phyloP scores from a whole-genome alignment of 169 alveolate species.

The Besnoitia besnoiti region DNA sequence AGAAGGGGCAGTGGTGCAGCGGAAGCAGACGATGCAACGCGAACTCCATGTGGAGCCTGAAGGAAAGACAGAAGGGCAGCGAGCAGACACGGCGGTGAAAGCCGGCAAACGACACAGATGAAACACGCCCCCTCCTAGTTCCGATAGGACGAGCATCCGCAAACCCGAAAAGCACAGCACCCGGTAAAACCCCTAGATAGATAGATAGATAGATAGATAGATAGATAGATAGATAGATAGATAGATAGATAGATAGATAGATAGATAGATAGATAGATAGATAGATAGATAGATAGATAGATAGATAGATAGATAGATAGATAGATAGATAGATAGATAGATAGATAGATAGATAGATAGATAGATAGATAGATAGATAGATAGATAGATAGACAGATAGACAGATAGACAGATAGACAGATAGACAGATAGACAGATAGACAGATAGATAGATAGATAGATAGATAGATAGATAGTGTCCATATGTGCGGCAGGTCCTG shows the following conservation, averaged over 20 bases:
- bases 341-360: neutral
- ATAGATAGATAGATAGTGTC: neutral
- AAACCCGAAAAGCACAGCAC: no score
- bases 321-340: neutral
- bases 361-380: neutral
- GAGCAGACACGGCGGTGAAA: neutral
- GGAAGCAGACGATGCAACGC: constrained; percentile 16
- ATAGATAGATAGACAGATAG: neutral
- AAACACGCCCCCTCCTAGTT: no score
- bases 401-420: no score
- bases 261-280: neutral
- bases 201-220: neutral
- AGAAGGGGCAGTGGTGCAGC: neutral
- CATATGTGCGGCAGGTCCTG: no score
- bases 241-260: neutral
- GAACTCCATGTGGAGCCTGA: constrained; percentile 34
- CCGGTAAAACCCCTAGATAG: neutral
- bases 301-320: neutral
- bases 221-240: neutral
- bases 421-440: neutral
- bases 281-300: neutral
- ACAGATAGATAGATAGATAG: neutral
- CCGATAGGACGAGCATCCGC: no score
- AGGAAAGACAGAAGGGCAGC: neutral
- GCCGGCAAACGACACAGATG: neutral